Conservation (phyloP, 148 eudicot genomes). For the Simmondsia chinensis region DNA sequence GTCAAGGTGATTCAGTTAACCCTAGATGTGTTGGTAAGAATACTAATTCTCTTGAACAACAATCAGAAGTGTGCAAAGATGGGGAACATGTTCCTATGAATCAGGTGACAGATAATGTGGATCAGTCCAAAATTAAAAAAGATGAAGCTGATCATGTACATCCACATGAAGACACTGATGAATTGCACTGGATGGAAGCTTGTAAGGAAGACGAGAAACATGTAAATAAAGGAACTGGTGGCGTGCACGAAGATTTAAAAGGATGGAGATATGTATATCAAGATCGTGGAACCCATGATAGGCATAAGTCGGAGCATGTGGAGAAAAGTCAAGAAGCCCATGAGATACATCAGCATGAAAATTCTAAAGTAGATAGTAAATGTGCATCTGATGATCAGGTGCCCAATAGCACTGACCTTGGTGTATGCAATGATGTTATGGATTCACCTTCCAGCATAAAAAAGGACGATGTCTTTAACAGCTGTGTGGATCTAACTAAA, state of each 20-base stretch:
- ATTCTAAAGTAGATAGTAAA: background rate
- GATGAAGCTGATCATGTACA: conserved; percentile 12
- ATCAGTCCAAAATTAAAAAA: conserved; percentile 8
- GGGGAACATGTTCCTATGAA: conserved; percentile 7
- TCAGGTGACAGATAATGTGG: background rate
- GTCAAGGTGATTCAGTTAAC: conserved; percentile 15
- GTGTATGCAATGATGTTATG: conserved; percentile 18
- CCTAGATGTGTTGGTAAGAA: no score
- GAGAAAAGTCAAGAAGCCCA: conserved; percentile 24
- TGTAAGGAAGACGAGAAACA: conserved; percentile 13
- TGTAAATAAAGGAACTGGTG: conserved; percentile 26
- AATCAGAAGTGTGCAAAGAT: conserved; percentile 11
- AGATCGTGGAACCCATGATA: background rate
- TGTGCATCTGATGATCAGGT: conserved; percentile 1
- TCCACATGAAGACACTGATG: conserved; percentile 6
- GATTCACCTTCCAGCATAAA: conserved; percentile 18
- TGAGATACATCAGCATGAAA: conserved; percentile 4
- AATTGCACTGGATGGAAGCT: conserved; percentile 6
- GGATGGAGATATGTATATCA: background rate
- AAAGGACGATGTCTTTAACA: conserved; percentile 42
- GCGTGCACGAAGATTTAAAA: conserved; percentile 1
- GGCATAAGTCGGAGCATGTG: conserved; percentile 8
- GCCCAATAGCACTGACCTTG: conserved; percentile 6
- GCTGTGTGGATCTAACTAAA: conserved; percentile 48
- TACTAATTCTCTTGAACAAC: conserved; percentile 7